These are phyloP conservation scores for Diaporthe longicolla DNA, from an alignment of 2,329 filamentous ascomycete genomes.

Conservation along the genomic window DNA sequence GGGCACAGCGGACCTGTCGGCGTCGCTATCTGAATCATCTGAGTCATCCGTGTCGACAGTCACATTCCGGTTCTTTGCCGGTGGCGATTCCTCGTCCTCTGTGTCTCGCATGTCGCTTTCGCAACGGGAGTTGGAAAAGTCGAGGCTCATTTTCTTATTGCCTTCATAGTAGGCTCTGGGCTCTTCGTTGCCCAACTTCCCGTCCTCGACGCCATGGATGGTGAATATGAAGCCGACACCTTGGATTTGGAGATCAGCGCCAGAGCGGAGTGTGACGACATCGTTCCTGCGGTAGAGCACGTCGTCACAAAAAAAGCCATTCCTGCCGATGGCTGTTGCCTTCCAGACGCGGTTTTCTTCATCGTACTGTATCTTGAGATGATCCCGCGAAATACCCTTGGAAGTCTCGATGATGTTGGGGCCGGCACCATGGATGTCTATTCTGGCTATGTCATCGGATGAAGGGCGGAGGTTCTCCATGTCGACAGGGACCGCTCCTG, in stretches of 20 bases:
- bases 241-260: conserved; percentile 79
- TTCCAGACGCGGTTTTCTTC: conserved; percentile 74
- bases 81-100: conserved; percentile 56
- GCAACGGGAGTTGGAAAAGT: conserved; percentile 75
- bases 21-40: conserved; percentile 48
- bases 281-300: conserved; percentile 66
- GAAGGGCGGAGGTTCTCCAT: conserved; percentile 72
- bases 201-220: conserved; percentile 74
- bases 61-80: conserved; percentile 50
- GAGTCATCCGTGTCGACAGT: conserved; percentile 46
- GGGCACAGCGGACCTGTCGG: conserved; percentile 20
- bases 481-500: conserved; percentile 71
- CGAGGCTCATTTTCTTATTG: conserved; percentile 80
- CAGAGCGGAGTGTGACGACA: conserved; percentile 72
- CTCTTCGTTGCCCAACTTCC: conserved; percentile 70
- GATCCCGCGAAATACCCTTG: conserved; percentile 80
- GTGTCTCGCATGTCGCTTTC: conserved; percentile 68
- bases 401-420: conserved; percentile 73
- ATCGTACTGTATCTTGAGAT: conserved; percentile 81
- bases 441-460: conserved; percentile 73
- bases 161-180: conserved; percentile 67
- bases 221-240: conserved; percentile 77
- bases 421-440: conserved; percentile 80
- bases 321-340: conserved; percentile 72
- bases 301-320: conserved; percentile 79